These are phyloP conservation scores for Apiospora arundinis DNA, from an alignment of 2,329 filamentous ascomycete genomes.

Conservation along the genomic window DNA sequence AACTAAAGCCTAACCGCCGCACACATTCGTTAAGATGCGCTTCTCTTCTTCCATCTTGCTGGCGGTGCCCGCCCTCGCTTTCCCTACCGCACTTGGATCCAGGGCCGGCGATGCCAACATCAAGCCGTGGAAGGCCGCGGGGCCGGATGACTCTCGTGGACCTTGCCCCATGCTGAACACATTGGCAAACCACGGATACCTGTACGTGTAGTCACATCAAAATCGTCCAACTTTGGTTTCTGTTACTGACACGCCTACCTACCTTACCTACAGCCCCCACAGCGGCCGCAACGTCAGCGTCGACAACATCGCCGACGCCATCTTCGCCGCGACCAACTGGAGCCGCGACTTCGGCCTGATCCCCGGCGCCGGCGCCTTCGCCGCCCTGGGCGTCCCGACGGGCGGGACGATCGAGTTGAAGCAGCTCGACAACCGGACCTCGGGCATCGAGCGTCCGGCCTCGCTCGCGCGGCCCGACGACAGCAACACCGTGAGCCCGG, in stretches of 20 bases:
- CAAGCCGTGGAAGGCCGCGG: conserved; percentile 19
- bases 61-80: conserved; percentile 3
- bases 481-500: conserved; percentile 10
- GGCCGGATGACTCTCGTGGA: conserved; percentile 1
- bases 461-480: conserved; percentile 19
- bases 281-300: conserved; percentile 19
- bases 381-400: not conserved
- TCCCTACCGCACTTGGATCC: not conserved
- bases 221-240: not conserved
- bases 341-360: conserved; percentile 18
- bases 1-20: not conserved
- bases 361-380: conserved; percentile 14
- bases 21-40: conserved; percentile 11
- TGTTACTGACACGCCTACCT: not conserved
- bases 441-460: conserved; percentile 4
- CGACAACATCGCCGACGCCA: conserved; percentile 17
- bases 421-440: conserved; percentile 11
- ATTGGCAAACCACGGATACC: conserved; percentile 13
- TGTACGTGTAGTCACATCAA: not conserved
- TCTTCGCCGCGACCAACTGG: conserved; percentile 16
- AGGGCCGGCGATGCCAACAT: conserved; percentile 4
- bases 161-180: conserved; percentile 20
- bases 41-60: conserved; percentile 15
- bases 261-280: not conserved
- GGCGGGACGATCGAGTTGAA: conserved; percentile 13